Conservation (phyloP, 257 asterid species). For the Verbascum thapsus region DNA sequence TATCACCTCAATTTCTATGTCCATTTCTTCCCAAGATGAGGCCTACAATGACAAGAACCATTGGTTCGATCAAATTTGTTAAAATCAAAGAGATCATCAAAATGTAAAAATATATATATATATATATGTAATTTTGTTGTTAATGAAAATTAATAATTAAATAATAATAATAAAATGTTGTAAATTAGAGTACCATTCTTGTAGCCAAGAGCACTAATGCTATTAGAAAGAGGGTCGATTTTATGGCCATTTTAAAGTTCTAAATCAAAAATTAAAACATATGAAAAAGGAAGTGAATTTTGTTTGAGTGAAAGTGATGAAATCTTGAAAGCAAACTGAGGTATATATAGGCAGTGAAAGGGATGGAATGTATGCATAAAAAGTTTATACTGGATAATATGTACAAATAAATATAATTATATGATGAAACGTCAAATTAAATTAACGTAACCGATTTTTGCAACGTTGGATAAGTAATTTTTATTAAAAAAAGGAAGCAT, state of each 20-base stretch:
- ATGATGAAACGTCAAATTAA: neutral
- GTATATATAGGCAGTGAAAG: slow-evolving; percentile 31
- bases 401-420: slow-evolving; percentile 1
- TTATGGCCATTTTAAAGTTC: slow-evolving; percentile 31
- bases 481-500: too few relatives aligned
- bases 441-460: too few relatives aligned
- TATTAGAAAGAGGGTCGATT: slow-evolving; percentile 29
- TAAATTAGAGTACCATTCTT: slow-evolving; percentile 28
- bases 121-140: too few relatives aligned
- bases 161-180: neutral
- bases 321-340: neutral
- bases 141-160: too few relatives aligned
- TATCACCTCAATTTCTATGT: slow-evolving; percentile 25
- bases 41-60: slow-evolving; percentile 28
- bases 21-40: slow-evolving; percentile 18
- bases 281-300: slow-evolving; percentile 1
- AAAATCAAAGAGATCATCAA: too few relatives aligned
- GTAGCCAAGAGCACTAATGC: slow-evolving; percentile 28
- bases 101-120: too few relatives aligned
- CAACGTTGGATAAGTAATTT: too few relatives aligned
- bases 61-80: neutral
- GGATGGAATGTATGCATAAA: slow-evolving; percentile 27
- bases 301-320: neutral
- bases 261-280: neutral
- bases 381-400: slow-evolving; percentile 20